Base-by-base conservation (phyloP, 1,284 basidiomycete genomes). In the Fomitopsis pinicola region DNA sequence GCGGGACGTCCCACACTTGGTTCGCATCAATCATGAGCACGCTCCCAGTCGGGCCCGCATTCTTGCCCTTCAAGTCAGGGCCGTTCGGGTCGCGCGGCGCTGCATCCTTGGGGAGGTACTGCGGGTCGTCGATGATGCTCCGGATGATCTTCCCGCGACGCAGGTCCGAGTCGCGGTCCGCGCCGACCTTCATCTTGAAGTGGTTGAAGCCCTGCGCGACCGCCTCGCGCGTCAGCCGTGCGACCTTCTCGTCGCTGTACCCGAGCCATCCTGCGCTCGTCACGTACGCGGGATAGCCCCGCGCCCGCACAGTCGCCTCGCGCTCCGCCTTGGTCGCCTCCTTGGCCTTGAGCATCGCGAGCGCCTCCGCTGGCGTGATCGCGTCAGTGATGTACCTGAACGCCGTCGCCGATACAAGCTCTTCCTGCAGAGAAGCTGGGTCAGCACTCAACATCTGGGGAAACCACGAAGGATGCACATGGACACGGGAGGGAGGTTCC, bases 11-110 rank as follows among this genome's bases (percentile, higher is more conserved):
- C 95, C 95, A 98, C 22, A 98, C 93, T 76, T 96, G 95, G 78
- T 98, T 98, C 55, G 95, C 92, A 74, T 98, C 95, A 65, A 98
- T 93, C 95, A 98, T 98, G 63, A 97, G 80, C 28, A 97, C 95
- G 55, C 89, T 87, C 14, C 96, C 95, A 0, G 95, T 94, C 2
- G 94, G 94, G 10, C 95, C 94, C 6, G 95, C 95, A 68, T 98
- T 97, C 84, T 98, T 98, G 14, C 89, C 92, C 58, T 78, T 80
- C 42, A 91, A 74, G 30, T 78, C 85, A 55, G 87, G 83, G 48
- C 86, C 82, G 59, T 81, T 82, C 6, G 86, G 88, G 73, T 92
- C 86, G 55, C 86, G 82, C 36, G 82, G 80, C 60, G 78, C 75
- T 36, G 77, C 72, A 28, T 82, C 83, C 2, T 77, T 63, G 14